Evolutionary conservation across 768 basidiomycete species (phyloP).

Genomic region (Boletus subcaerulescens): DNA sequence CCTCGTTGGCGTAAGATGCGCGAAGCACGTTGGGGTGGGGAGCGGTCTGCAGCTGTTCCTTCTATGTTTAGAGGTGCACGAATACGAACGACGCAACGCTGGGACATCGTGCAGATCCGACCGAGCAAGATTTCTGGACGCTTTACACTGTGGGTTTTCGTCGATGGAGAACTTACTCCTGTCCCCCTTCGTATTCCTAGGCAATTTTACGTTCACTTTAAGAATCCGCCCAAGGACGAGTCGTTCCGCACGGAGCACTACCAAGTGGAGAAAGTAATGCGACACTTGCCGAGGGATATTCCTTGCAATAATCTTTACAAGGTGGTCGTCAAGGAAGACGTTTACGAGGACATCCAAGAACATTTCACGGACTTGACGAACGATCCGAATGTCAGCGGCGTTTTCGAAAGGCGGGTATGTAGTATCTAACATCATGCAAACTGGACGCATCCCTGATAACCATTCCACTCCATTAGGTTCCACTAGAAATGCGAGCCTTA

Average conservation of each 20-base stretch:
- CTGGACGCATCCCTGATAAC: background rate
- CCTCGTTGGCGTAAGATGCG: constrained; percentile 70
- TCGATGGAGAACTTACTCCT: constrained; percentile 74
- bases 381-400: constrained; percentile 91
- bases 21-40: constrained; percentile 43
- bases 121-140: constrained; percentile 74
- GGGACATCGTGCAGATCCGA: constrained; percentile 93
- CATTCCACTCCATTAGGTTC: constrained; percentile 50
- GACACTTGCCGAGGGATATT: constrained; percentile 76
- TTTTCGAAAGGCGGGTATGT: constrained; percentile 86
- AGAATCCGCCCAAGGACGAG: constrained; percentile 59
- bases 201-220: constrained; percentile 91
- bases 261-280: constrained; percentile 64
- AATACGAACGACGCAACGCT: constrained; percentile 60
- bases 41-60: constrained; percentile 49
- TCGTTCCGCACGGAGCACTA: constrained; percentile 72
- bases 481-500: constrained; percentile 76
- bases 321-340: constrained; percentile 76
- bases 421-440: background rate
- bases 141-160: constrained; percentile 84
- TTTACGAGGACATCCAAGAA: constrained; percentile 80
- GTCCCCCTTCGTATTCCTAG: constrained; percentile 84
- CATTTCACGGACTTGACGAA: constrained; percentile 93
- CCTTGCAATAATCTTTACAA: constrained; percentile 80
- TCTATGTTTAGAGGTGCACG: constrained; percentile 70